Conservation (phyloP, 257 asterid species). For the Nicotiana tabacum region DNA sequence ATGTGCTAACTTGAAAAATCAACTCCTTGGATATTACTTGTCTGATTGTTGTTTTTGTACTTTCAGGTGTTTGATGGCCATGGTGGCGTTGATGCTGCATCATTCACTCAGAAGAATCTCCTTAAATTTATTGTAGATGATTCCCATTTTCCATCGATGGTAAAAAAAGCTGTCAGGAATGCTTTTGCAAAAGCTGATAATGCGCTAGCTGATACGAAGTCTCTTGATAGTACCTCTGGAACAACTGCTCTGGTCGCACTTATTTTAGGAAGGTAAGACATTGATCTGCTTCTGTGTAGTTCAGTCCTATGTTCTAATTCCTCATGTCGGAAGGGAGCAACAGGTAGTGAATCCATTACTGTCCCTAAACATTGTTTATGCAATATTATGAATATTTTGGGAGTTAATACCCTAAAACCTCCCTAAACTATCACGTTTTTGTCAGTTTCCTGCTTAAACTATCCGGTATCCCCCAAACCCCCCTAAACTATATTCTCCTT, state of each 20-base stretch:
- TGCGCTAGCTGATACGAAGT: slow-evolving; percentile 61
- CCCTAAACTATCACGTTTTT: too few relatives aligned
- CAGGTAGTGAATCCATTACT: not conserved
- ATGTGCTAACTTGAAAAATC: not conserved
- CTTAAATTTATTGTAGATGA: slow-evolving; percentile 64
- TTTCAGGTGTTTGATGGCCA: slow-evolving; percentile 89
- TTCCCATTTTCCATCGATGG: slow-evolving; percentile 54
- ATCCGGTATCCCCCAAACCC: too few relatives aligned
- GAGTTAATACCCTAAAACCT: too few relatives aligned
- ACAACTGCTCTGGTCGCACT: slow-evolving; percentile 77
- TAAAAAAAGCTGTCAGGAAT: slow-evolving; percentile 60
- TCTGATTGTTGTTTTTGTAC: not conserved
- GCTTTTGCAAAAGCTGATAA: slow-evolving; percentile 75
- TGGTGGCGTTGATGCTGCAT: slow-evolving; percentile 79
- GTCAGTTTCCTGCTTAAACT: too few relatives aligned
- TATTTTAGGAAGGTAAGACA: slow-evolving; percentile 58
- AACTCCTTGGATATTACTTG: not conserved
- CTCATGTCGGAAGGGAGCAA: not conserved
- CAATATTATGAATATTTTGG: not conserved
- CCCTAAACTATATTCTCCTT: too few relatives aligned
- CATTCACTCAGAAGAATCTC: slow-evolving; percentile 61
- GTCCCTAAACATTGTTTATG: not conserved
- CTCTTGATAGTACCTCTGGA: slow-evolving; percentile 64
- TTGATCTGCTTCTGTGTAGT: not conserved
- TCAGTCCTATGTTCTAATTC: not conserved